A percentile compares a stretch with the other conserved stretches of the same genome.
These are phyloP conservation scores for Imleria badia DNA, from an alignment of 768 basidiomycete genomes.

Conservation along the genomic window DNA sequence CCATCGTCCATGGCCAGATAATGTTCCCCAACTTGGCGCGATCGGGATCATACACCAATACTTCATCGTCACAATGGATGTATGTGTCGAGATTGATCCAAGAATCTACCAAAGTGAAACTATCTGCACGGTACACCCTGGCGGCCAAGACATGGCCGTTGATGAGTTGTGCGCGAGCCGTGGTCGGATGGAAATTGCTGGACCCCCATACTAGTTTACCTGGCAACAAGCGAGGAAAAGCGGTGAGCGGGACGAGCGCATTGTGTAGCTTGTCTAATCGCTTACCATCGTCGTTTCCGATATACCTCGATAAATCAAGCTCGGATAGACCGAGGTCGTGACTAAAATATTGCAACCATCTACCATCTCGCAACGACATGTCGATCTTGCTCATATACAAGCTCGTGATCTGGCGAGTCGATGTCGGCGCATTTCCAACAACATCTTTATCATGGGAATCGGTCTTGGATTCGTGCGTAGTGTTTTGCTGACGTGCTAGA, in stretches of 20 bases:
- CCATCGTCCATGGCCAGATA: neutral
- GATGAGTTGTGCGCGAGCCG: neutral
- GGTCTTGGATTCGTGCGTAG: neutral
- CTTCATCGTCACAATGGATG: conserved; percentile 1
- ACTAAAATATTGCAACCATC: neutral
- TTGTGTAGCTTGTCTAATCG: neutral
- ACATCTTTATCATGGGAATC: neutral
- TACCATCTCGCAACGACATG: neutral
- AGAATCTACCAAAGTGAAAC: neutral
- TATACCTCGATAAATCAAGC: neutral
- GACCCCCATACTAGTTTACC: conserved; percentile 5
- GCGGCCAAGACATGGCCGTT: conserved; percentile 1
- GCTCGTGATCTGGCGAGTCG: neutral
- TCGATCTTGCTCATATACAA: neutral
- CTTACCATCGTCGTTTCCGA: conserved; percentile 2
- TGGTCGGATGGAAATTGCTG: neutral
- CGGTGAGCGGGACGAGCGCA: neutral
- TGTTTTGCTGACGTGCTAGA: neutral
- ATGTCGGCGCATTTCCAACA: neutral
- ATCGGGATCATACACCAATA: conserved; percentile 2
- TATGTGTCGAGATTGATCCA: conserved; percentile 8
- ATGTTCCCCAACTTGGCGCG: neutral
- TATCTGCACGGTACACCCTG: neutral
- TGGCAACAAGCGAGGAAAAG: neutral
- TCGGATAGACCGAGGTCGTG: neutral